Evolutionary conservation across 2,329 filamentous ascomycete species (phyloP).

Genomic region (Exophiala sideris): DNA sequence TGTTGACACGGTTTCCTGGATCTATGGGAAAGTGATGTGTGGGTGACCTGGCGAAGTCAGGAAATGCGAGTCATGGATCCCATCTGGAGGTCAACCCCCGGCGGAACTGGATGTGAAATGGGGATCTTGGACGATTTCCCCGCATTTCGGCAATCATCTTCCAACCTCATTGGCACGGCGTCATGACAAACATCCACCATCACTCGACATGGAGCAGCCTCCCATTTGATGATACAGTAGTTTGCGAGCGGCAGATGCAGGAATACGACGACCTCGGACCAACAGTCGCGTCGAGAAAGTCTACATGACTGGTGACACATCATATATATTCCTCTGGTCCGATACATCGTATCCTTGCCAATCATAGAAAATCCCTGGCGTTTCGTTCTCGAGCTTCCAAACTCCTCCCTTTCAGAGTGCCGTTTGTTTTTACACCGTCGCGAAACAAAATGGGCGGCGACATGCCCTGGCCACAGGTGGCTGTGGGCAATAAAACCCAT

Average conservation of each 20-base stretch:
- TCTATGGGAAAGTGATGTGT: neutral
- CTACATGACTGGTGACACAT: no score
- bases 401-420: neutral
- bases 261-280: neutral
- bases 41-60: neutral
- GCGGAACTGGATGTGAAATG: neutral
- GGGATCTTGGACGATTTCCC: neutral
- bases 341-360: no score
- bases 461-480: conserved; percentile 26
- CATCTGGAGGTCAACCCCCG: neutral
- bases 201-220: neutral
- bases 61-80: conserved; percentile 1
- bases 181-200: neutral
- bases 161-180: no score
- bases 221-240: no score
- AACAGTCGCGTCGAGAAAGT: neutral
- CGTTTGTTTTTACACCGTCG: neutral
- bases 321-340: no score
- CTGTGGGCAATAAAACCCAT: conserved; percentile 30
- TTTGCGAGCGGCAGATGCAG: no score
- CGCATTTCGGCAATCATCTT: conserved; percentile 1
- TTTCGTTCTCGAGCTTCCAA: neutral
- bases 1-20: neutral
- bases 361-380: no score
- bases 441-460: conserved; percentile 19